A percentile compares a stretch with the other conserved stretches of the same genome.
These are phyloP conservation scores for Coemansia sp. DNA, from an alignment of 371 early-diverging fungal species.

Conservation along the genomic window DNA sequence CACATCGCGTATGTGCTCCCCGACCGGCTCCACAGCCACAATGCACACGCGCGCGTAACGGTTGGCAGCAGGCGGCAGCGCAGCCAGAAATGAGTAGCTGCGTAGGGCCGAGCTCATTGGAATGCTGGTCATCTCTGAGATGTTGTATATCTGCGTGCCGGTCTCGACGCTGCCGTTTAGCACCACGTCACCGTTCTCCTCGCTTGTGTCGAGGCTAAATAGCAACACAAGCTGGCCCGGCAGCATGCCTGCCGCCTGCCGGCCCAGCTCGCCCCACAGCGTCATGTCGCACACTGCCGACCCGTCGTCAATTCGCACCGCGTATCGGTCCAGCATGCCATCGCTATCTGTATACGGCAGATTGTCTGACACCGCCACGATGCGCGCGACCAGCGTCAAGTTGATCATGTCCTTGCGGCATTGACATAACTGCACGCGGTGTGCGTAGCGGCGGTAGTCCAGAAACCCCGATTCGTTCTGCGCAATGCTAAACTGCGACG, in stretches of 20 bases:
- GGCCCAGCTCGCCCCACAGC: constrained; percentile 32
- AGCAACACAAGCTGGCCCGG: constrained; percentile 38
- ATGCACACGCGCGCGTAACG: constrained; percentile 21
- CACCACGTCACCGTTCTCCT: constrained; percentile 25
- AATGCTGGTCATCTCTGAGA: constrained; percentile 25
- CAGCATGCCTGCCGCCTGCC: constrained; percentile 18
- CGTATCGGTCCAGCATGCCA: constrained; percentile 12
- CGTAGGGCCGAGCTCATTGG: constrained; percentile 28
- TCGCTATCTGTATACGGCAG: constrained; percentile 14
- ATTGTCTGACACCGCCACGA: constrained; percentile 32
- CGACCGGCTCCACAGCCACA: neutral
- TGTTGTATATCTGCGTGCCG: constrained; percentile 11
- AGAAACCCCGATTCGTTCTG: constrained; percentile 31
- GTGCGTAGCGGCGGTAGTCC: constrained; percentile 39
- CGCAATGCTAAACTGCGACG: constrained; percentile 30
- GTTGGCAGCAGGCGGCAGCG: constrained; percentile 12
- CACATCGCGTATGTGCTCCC: constrained; percentile 19
- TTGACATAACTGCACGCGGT: constrained; percentile 22
- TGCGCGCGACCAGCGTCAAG: constrained; percentile 29
- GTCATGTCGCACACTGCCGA: constrained; percentile 31
- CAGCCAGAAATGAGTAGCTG: constrained; percentile 12
- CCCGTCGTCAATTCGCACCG: constrained; percentile 25
- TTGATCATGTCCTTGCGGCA: constrained; percentile 26
- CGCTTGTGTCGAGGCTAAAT: constrained; percentile 19
- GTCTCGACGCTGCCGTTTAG: constrained; percentile 35